These are phyloP conservation scores for Rosellinia necatrix DNA, from an alignment of 2,329 filamentous ascomycete species.

Conservation along the genomic window DNA sequence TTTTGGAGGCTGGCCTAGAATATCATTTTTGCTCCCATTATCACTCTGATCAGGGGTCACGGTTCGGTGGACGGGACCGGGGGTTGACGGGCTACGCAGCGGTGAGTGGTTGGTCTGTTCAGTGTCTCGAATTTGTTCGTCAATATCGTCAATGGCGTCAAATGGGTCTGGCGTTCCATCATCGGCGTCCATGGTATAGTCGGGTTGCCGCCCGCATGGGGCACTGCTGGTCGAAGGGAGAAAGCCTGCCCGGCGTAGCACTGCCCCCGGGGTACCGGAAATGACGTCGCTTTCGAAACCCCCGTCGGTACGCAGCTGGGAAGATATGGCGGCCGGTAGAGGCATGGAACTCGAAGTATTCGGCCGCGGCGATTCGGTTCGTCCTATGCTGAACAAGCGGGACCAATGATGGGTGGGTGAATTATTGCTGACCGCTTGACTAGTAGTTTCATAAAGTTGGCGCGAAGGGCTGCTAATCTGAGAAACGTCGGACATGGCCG, in stretches of 20 bases:
- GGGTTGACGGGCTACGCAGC: conserved; percentile 4
- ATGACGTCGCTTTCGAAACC: conserved; percentile 29
- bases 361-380: conserved; percentile 27
- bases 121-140: not conserved
- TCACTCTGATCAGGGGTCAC: conserved; percentile 22
- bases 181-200: conserved; percentile 47
- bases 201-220: conserved; percentile 56
- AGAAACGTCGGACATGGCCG: conserved; percentile 34
- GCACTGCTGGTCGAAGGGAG: conserved; percentile 49
- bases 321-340: conserved; percentile 13
- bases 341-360: conserved; percentile 17
- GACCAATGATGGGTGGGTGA: conserved; percentile 7
- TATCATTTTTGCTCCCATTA: not conserved
- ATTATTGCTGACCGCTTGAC: conserved; percentile 26
- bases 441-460: conserved; percentile 37
- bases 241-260: conserved; percentile 40
- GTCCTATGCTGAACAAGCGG: conserved; percentile 6
- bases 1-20: not conserved
- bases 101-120: not conserved
- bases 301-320: conserved; percentile 10
- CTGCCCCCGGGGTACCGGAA: conserved; percentile 34
- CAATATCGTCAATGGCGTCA: conserved; percentile 11
- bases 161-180: conserved; percentile 36
- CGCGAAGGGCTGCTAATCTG: conserved; percentile 39
- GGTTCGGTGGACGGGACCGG: not conserved